Evolutionary conservation across 345 rosid genomes (phyloP).

Genomic region (Linum trigynum): DNA sequence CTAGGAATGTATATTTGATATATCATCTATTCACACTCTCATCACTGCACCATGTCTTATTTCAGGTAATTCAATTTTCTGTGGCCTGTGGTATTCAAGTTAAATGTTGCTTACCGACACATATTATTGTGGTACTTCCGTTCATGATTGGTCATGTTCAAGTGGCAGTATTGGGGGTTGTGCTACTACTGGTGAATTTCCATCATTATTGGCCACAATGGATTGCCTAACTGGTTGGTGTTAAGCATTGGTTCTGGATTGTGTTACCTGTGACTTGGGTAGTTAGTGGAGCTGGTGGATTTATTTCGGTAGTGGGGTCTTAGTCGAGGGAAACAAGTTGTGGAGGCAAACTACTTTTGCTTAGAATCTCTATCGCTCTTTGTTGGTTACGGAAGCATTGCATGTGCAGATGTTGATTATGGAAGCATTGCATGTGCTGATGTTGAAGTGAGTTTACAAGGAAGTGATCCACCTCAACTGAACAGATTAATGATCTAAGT

Average conservation of each 20-base stretch:
- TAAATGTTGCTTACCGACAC: constrained; percentile 24
- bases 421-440: constrained; percentile 1
- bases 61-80: constrained; percentile 42
- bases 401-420: not conserved
- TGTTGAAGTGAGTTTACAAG: too few species aligned
- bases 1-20: not conserved
- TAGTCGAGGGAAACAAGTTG: not conserved
- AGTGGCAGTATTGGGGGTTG: constrained; percentile 19
- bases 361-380: not conserved
- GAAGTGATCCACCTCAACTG: too few species aligned
- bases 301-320: constrained; percentile 1
- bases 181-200: constrained; percentile 13
- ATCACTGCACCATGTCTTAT: constrained; percentile 4
- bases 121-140: constrained; percentile 17
- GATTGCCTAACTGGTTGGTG: constrained; percentile 6
- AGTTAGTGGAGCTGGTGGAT: constrained; percentile 8
- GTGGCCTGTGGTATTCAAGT: constrained; percentile 23
- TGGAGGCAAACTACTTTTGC: constrained; percentile 10
- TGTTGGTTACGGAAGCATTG: too few species aligned
- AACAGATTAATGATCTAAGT: too few species aligned
- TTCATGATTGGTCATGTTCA: constrained; percentile 15
- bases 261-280: not conserved
- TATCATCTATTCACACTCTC: constrained; percentile 13
- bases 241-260: not conserved
- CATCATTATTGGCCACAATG: constrained; percentile 13